These are phyloP conservation scores for Sindora glabra DNA, from an alignment of 306 rosid genomes.

Conservation along the genomic window DNA sequence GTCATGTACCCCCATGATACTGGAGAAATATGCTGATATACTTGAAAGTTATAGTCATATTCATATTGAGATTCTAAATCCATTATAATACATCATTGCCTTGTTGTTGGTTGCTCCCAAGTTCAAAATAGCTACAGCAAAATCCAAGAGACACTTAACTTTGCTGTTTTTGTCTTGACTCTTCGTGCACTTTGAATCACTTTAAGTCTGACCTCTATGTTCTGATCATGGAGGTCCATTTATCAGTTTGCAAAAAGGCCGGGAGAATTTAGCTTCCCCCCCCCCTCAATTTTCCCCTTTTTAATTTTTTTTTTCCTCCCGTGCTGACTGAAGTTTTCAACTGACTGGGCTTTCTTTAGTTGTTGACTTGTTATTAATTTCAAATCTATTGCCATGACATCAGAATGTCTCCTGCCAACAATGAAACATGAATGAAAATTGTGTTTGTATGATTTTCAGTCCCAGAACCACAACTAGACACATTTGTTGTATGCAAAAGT, in stretches of 20 bases:
- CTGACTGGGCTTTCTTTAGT: background rate
- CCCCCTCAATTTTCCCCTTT: background rate
- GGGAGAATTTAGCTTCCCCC: too few species aligned
- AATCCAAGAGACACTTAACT: background rate
- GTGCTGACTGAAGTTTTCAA: background rate
- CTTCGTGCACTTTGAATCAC: background rate
- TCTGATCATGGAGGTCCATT: too few species aligned
- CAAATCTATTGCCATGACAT: background rate
- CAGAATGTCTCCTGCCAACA: background rate
- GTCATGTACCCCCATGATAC: background rate
- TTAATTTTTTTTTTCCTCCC: background rate
- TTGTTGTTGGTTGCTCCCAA: background rate
- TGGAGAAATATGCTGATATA: background rate
- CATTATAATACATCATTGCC: background rate
- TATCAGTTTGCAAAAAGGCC: too few species aligned
- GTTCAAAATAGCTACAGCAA: too few species aligned
- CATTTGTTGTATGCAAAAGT: constrained; percentile 85
- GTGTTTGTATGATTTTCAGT: constrained; percentile 34
- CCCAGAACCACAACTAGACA: constrained; percentile 67
- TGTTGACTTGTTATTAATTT: background rate
- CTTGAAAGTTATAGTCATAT: background rate
- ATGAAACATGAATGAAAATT: background rate
- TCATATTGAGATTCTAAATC: background rate
- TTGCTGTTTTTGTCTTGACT: background rate
- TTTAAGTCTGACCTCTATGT: background rate